phyloP scores from a whole-genome alignment of 2,329 filamentous ascomycete species.

The Ophiostoma ips region DNA sequence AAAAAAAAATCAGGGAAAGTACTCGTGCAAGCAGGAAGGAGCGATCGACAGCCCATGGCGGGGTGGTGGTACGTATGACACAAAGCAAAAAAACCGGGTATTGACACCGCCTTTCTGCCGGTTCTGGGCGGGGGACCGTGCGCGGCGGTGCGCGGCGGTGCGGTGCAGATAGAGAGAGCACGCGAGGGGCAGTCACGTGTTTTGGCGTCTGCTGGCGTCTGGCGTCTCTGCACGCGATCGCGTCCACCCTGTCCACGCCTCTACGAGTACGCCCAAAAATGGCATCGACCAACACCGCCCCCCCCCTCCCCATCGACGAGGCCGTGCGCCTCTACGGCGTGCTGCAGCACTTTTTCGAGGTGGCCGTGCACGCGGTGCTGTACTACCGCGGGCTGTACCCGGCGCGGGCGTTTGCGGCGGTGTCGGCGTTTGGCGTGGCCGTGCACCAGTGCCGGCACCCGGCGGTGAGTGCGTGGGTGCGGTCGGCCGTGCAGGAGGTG shows the following conservation, averaged over 20 bases:
- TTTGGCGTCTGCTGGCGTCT: conserved; percentile 9
- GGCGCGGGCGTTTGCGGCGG: conserved; percentile 58
- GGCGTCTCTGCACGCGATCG: no score
- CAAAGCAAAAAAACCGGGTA: background rate
- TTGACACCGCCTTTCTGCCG: background rate
- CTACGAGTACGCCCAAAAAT: background rate
- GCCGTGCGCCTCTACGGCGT: conserved; percentile 48
- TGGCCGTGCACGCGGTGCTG: conserved; percentile 74
- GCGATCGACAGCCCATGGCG: background rate
- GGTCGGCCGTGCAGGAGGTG: conserved; percentile 62
- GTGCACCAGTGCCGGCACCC: conserved; percentile 80
- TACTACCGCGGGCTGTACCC: conserved; percentile 75
- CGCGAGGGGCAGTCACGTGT: conserved; percentile 9
- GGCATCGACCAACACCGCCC: background rate
- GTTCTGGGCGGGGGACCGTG: background rate
- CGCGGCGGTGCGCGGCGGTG: conserved; percentile 8
- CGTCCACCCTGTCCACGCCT: background rate
- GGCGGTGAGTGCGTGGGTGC: conserved; percentile 72
- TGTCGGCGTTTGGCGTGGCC: conserved; percentile 69
- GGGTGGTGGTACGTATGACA: background rate
- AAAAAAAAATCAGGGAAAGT: no score
- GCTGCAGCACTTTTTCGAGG: conserved; percentile 68
- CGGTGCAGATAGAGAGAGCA: background rate
- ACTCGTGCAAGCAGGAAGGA: no score
- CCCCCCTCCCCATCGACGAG: conserved; percentile 6